Evolutionary conservation across 495 filamentous ascomycete genomes (phyloP), one percentile per base, ranked within the genome.

Genomic region (Neurospora sp.): DNA sequence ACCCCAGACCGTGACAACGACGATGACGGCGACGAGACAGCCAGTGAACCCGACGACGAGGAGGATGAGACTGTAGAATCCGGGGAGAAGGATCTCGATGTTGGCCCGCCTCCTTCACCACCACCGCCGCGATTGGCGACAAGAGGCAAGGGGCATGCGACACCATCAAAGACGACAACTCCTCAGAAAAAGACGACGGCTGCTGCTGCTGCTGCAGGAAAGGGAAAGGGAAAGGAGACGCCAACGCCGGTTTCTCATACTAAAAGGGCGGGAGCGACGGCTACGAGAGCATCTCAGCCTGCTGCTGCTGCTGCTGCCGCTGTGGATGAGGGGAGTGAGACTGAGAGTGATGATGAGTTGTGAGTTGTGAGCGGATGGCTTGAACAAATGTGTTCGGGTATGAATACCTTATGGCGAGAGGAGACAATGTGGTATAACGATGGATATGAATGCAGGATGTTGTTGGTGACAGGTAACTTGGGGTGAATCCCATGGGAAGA

Each of bases 41-140:
- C 76, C 8, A 84, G 82, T 74, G 83, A 84, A 69, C 79, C 85
- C 10, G 82, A 86, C 48, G 84, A 83, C 48, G 84, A 83, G 4
- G 84, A 86, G 10, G 74, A 75, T 6, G 73, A 74, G 27, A 69
- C 71, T 1, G 22, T 18, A 16, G 53, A 61, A 61, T 27, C 53
- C 0, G 22, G 27, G 5, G 27, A 61, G 22, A 35, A 61, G 27
- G 53, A 61, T 8, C 14, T 61, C 7, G 27, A 61, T 31, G 18
- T 80, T 79, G 31, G 31, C 31, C 48, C 72, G 14, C 74, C 80
- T 35, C 68, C 77, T 69, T 71, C 73, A 66, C 75, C 70, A 61
- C 71, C 77, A 38, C 69, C 73, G 59, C n/a, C 35, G n/a, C 40
- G 40, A 16, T 42, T 42, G 40, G 40, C 40, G 40, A 77, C 74